Percentiles rank a stretch among this genome's conserved stretches.
These are phyloP conservation scores for Mangifera indica DNA, from an alignment of 345 rosid genomes.

Conservation along the genomic window DNA sequence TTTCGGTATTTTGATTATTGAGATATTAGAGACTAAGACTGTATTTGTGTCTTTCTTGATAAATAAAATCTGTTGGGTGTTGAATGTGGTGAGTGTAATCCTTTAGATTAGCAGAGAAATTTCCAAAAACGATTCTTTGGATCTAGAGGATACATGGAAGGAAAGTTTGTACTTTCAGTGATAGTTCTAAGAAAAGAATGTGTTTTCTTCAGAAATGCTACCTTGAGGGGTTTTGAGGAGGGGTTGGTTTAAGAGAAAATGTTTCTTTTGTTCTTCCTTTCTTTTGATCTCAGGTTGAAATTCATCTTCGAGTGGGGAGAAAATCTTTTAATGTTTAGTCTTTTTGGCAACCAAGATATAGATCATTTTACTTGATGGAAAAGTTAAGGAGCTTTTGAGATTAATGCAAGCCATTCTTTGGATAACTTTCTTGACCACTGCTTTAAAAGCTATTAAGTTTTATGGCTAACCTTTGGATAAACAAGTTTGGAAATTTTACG, in stretches of 20 bases:
- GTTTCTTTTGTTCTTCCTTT: neutral
- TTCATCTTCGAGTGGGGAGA: neutral
- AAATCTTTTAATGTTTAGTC: neutral
- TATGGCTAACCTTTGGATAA: constrained; percentile 3
- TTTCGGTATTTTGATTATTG: neutral
- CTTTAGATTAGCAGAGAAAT: neutral
- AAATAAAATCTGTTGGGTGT: neutral
- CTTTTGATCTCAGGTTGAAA: neutral
- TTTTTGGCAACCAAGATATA: neutral
- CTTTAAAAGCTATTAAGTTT: constrained; percentile 2
- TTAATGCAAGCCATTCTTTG: neutral
- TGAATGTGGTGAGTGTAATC: neutral
- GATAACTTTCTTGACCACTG: neutral
- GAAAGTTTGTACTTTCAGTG: neutral
- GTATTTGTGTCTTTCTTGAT: neutral
- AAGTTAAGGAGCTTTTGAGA: neutral
- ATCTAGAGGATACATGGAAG: neutral
- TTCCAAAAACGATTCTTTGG: neutral
- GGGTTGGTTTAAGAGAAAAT: constrained; percentile 1
- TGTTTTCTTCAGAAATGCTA: no score
- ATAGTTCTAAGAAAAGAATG: neutral
- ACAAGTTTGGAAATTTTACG: neutral
- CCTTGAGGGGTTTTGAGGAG: neutral
- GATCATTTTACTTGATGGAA: no score
- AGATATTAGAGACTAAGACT: neutral